Base-by-base conservation (phyloP, 2,329 filamentous ascomycete genomes). In the Metarhizium humberi region DNA sequence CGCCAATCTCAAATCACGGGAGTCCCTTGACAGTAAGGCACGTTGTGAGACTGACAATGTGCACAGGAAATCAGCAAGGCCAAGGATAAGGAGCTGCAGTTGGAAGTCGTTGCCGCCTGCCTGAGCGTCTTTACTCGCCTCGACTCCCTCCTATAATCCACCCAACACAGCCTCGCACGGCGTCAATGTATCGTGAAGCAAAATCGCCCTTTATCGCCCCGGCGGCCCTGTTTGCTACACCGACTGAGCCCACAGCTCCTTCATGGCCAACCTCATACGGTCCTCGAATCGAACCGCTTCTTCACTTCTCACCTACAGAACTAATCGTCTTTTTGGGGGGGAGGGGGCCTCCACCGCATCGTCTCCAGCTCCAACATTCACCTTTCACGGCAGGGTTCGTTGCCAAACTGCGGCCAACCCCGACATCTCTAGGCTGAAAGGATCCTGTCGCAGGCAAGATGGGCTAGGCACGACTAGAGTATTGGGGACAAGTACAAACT, bases 81-180 rank as follows among this genome's bases (percentile, higher is more conserved):
- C 67, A 95, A 95, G 72, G 92, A 97, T 64, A 95, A 90, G 76
- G 94, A 99, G 70, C 80, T 97, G 65, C 94, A 97, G 72, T 81
- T 99, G 61, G 94, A 99, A 81, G 92, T 96, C 66, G 90, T 99
- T 54, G 92, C 94, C 53, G 94, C 94, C 63, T 97, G 94, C 73
- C 76, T 99, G 71, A 96, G 88, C 75, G 94, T 99, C 66, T 99
- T 99, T 72, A 99, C 94, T 61, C 85, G 92, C 69, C 87, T 99
- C 66, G 94, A 99, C 76, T 97, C 94, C 52, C 79, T 99, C 59
- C 85, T 99, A 70, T 99, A 82, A 75, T 58, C 53, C 40, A 43
- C 16, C 38, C 36, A 25, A 3, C 38, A 43, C 32, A 8, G 38
- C 20, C 38, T 38, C 18, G 45, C 32, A 20, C 45, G 30, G 43